Evolutionary conservation across 805 yeast genomes (phyloP).

Genomic region (Kodamaea leandrae): DNA sequence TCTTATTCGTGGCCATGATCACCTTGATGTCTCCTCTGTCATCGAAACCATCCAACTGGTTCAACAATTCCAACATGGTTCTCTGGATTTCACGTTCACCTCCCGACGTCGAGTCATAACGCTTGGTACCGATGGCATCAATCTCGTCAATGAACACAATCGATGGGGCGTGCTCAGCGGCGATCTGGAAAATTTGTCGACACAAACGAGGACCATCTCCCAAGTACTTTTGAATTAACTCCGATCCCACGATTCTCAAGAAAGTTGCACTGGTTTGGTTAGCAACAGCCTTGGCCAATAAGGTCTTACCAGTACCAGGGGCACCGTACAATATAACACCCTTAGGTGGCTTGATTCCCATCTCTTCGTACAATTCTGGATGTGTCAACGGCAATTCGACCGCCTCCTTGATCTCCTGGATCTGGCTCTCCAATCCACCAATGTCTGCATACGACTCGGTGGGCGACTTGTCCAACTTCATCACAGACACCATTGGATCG

Average conservation of each 20-base stretch:
- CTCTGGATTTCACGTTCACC: conserved; percentile 98
- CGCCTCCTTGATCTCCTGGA: conserved; percentile 96
- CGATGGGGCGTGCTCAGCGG: conserved; percentile 97
- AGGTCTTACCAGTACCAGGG: conserved; percentile 96
- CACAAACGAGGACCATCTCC: conserved; percentile 97
- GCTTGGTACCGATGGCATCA: conserved; percentile 98
- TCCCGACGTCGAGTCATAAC: conserved; percentile 95
- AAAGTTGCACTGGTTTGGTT: conserved; percentile 97
- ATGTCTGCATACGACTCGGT: conserved; percentile 95
- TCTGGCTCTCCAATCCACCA: conserved; percentile 94
- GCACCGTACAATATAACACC: conserved; percentile 97
- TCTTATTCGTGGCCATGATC: conserved; percentile 96
- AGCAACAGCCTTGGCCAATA: conserved; percentile 96
- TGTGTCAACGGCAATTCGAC: conserved; percentile 95
- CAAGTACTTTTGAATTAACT: conserved; percentile 90
- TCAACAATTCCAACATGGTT: conserved; percentile 93
- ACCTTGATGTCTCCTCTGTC: conserved; percentile 97
- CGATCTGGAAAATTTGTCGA: conserved; percentile 92
- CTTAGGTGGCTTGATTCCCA: conserved; percentile 98
- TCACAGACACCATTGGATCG: conserved; percentile 95
- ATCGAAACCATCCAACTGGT: conserved; percentile 95
- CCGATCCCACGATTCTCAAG: conserved; percentile 94
- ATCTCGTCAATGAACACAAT: conserved; percentile 98
- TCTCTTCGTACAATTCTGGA: conserved; percentile 95
- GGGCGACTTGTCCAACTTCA: conserved; percentile 97